These are phyloP conservation scores for Nannizziopsis barbatae DNA, from an alignment of 2,329 filamentous ascomycete genomes.

Conservation along the genomic window DNA sequence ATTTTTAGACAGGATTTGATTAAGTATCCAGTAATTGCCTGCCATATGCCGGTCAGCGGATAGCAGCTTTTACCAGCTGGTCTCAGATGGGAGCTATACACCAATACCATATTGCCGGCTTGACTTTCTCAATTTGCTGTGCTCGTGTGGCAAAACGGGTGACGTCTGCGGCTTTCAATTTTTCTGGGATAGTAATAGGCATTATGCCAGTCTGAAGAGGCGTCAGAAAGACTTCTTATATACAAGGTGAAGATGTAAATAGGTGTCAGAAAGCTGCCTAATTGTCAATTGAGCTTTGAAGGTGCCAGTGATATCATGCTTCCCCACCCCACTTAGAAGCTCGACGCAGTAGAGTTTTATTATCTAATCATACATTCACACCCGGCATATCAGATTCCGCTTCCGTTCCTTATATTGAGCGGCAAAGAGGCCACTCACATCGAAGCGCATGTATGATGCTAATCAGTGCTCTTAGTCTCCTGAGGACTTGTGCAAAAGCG, in stretches of 20 bases:
- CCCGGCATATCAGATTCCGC: no score
- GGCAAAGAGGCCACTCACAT: no score
- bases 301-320: constrained; percentile 9
- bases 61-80: neutral
- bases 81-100: constrained; percentile 48
- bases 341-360: neutral
- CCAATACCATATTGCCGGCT: constrained; percentile 90
- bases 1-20: constrained; percentile 72
- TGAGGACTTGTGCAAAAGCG: no score
- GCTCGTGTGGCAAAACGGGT: constrained; percentile 74
- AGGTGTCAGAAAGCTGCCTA: neutral
- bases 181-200: constrained; percentile 58
- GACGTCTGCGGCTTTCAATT: constrained; percentile 69
- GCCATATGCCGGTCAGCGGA: constrained; percentile 6
- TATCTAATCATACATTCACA: neutral
- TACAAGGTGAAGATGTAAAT: neutral
- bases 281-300: neutral
- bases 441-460: no score
- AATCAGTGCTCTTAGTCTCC: no score
- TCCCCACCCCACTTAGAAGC: neutral
- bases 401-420: no score
- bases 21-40: constrained; percentile 88
- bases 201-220: constrained; percentile 38
- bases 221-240: neutral
- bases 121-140: constrained; percentile 68